Conservation (phyloP, 148 eudicot genomes). For the Persicaria tinctoria region DNA sequence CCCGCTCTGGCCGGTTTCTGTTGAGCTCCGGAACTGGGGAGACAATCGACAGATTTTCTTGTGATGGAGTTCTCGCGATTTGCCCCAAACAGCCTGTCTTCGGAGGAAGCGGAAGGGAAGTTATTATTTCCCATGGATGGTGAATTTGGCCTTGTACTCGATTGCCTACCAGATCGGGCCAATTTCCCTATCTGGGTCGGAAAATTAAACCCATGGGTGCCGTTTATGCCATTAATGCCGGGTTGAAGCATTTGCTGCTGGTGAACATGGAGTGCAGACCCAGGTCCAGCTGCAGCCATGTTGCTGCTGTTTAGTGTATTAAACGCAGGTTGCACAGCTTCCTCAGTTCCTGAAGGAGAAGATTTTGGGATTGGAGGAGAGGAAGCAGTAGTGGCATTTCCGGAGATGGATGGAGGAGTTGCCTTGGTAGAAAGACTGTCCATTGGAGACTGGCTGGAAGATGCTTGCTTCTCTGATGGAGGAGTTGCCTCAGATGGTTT, state of each 20-base stretch:
- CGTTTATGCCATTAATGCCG: conserved; percentile 27
- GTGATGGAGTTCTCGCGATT: neutral
- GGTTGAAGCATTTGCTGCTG: conserved; percentile 17
- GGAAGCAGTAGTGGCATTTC: conserved; percentile 1
- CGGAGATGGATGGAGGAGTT: conserved; percentile 8
- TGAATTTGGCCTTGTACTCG: neutral
- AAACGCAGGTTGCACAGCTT: neutral
- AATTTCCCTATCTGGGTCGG: conserved; percentile 26
- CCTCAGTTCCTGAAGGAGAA: neutral
- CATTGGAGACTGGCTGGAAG: conserved; percentile 9
- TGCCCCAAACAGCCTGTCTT: neutral
- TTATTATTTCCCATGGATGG: conserved; percentile 13
- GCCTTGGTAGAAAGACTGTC: conserved; percentile 8
- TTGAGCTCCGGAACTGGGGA: neutral
- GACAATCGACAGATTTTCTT: neutral
- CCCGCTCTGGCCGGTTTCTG: neutral
- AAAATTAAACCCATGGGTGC: conserved; percentile 22
- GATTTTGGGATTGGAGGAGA: neutral
- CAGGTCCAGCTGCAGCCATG: neutral
- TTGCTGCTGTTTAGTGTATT: neutral
- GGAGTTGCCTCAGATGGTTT: conserved; percentile 9
- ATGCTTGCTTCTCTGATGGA: conserved; percentile 1
- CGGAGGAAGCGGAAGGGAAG: neutral
- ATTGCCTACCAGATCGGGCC: conserved; percentile 15
- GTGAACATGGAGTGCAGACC: conserved; percentile 12